A percentile compares a stretch with the other conserved stretches of the same genome.
These are phyloP conservation scores for Xylaria sp. DNA, from an alignment of 2,329 filamentous ascomycete species.

Conservation along the genomic window DNA sequence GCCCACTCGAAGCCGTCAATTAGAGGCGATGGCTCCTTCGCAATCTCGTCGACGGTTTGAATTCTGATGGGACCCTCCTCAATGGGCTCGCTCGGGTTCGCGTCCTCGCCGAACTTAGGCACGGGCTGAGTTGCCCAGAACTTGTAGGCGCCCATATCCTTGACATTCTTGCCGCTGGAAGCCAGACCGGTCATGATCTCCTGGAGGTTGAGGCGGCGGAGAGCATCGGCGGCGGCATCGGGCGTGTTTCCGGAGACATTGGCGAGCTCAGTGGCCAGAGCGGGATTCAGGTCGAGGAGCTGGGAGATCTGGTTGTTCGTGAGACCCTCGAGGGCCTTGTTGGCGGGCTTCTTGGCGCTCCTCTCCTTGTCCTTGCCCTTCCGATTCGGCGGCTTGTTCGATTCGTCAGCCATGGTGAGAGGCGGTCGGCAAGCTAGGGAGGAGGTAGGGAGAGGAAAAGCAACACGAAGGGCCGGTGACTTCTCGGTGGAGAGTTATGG, in stretches of 20 bases:
- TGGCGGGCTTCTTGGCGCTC: conserved; percentile 46
- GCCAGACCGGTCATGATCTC: conserved; percentile 72
- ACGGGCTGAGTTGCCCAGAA: conserved; percentile 99
- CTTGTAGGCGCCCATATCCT: conserved; percentile 96
- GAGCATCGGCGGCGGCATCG: conserved; percentile 41
- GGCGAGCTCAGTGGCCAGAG: conserved; percentile 56
- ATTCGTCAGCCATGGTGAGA: conserved; percentile 47
- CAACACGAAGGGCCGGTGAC: background rate
- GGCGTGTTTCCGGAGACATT: conserved; percentile 32
- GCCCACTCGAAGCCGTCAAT: conserved; percentile 90
- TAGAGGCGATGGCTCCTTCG: conserved; percentile 69
- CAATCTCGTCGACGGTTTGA: conserved; percentile 71
- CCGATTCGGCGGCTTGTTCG: conserved; percentile 51
- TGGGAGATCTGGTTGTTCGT: conserved; percentile 56
- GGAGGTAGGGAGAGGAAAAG: background rate
- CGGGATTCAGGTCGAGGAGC: conserved; percentile 67
- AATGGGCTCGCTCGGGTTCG: conserved; percentile 45
- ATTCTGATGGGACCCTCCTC: conserved; percentile 80
- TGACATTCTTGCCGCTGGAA: conserved; percentile 77
- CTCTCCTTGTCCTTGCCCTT: conserved; percentile 36
- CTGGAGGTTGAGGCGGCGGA: conserved; percentile 61
- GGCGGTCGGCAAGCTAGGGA: background rate
- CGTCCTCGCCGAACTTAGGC: conserved; percentile 66
- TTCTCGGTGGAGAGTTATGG: background rate
- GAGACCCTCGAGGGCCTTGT: conserved; percentile 48